phyloP scores from a whole-genome alignment of 2,329 filamentous ascomycete species.

The Stagonosporopsis tanaceti region DNA sequence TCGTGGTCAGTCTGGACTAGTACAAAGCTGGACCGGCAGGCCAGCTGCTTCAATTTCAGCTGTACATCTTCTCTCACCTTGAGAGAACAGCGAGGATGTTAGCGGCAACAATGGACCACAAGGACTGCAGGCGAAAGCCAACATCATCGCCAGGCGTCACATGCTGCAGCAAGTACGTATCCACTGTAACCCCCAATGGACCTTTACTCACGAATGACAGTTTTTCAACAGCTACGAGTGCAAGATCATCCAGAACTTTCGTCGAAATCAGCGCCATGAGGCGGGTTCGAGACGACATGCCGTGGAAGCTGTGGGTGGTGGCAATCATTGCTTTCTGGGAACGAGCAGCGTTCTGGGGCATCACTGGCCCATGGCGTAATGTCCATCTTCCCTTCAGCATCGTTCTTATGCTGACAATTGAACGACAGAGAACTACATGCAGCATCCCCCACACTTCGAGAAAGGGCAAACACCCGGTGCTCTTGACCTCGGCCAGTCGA shows the following conservation, averaged over 20 bases:
- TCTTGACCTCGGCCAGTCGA: conserved; percentile 43
- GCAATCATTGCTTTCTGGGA: conserved; percentile 39
- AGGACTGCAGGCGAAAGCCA: neutral
- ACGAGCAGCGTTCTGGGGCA: conserved; percentile 40
- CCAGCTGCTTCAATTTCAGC: neutral
- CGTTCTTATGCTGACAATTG: conserved; percentile 3
- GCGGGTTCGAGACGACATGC: conserved; percentile 33
- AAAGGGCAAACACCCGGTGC: conserved; percentile 46
- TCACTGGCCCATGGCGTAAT: conserved; percentile 46
- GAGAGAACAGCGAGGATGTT: neutral
- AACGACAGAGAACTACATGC: conserved; percentile 54
- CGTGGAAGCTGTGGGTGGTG: conserved; percentile 36
- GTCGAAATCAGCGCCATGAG: conserved; percentile 21
- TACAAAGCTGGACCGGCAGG: neutral
- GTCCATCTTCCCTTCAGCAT: neutral
- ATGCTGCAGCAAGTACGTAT: conserved; percentile 8
- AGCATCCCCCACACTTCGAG: conserved; percentile 40
- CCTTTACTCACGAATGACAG: conserved; percentile 3
- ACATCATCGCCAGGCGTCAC: neutral
- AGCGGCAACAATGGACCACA: conserved; percentile 3
- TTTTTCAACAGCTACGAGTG: conserved; percentile 1
- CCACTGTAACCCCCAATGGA: too few relatives aligned
- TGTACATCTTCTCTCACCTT: neutral
- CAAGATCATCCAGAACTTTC: conserved; percentile 18
- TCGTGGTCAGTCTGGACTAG: neutral